Conservation (phyloP, 2,329 filamentous ascomycete genomes). For the Pseudogymnoascus sp. region DNA sequence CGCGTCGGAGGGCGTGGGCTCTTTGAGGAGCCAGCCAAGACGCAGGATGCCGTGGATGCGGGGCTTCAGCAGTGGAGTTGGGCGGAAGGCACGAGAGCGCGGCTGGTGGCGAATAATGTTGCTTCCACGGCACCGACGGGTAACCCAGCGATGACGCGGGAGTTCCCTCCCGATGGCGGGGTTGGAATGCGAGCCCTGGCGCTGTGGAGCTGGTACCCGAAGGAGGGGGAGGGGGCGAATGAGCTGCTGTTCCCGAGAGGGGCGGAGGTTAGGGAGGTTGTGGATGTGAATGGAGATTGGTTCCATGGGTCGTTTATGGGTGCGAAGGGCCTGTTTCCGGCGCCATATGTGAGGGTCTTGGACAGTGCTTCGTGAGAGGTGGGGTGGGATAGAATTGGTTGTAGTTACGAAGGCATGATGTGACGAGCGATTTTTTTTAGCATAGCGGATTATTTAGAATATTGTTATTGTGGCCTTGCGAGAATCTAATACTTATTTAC, state of each 20-base stretch:
- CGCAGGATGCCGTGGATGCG: slow-evolving; percentile 25
- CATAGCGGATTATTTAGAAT: slow-evolving; percentile 7
- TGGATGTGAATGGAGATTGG: slow-evolving; percentile 89
- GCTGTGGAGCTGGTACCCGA: slow-evolving; percentile 73
- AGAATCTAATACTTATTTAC: background rate
- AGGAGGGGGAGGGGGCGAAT: slow-evolving; percentile 51
- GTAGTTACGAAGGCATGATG: background rate
- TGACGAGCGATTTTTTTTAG: background rate
- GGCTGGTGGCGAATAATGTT: slow-evolving; percentile 47
- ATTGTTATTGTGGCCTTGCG: background rate
- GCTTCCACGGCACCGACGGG: slow-evolving; percentile 33
- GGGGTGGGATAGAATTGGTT: background rate
- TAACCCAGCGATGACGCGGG: slow-evolving; percentile 19
- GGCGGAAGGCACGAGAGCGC: slow-evolving; percentile 34
- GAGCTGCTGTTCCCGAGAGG: slow-evolving; percentile 79
- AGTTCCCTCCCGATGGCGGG: slow-evolving; percentile 71
- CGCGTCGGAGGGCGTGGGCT: slow-evolving; percentile 71
- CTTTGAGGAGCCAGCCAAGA: slow-evolving; percentile 42
- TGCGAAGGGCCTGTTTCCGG: slow-evolving; percentile 70
- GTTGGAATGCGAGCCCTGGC: slow-evolving; percentile 58
- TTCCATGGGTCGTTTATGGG: slow-evolving; percentile 82
- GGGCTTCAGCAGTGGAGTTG: slow-evolving; percentile 47
- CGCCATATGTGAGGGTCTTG: slow-evolving; percentile 59
- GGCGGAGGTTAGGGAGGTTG: slow-evolving; percentile 74
- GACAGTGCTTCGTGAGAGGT: slow-evolving; percentile 8